These are phyloP conservation scores for Mucor saturninus DNA, from an alignment of 371 early-diverging fungal species.

Conservation along the genomic window DNA sequence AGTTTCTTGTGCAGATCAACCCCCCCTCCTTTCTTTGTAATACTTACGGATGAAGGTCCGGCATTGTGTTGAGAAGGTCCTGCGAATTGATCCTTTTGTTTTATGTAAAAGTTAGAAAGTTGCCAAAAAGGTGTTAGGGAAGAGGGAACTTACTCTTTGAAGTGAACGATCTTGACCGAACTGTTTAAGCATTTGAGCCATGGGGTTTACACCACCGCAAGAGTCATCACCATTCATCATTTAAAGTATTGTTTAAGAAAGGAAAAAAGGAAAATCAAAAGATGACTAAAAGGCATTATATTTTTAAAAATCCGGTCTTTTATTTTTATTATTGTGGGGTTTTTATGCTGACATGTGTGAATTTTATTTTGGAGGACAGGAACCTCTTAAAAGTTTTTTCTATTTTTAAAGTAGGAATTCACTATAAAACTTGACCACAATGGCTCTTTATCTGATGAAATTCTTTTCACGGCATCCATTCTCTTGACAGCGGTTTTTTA, in stretches of 20 bases:
- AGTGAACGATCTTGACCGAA: slow-evolving; percentile 57
- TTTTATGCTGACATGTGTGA: too few relatives aligned
- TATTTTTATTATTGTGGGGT: too few relatives aligned
- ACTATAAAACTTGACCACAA: too few relatives aligned
- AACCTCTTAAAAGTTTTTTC: too few relatives aligned
- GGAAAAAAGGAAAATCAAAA: background rate
- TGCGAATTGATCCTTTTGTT: slow-evolving; percentile 43
- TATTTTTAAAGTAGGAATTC: too few relatives aligned
- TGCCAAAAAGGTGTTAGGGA: background rate
- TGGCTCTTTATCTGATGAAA: too few relatives aligned
- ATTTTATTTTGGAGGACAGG: too few relatives aligned
- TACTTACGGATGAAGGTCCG: slow-evolving; percentile 43
- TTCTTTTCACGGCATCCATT: too few relatives aligned
- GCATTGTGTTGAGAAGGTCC: slow-evolving; percentile 36
- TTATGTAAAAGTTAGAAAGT: background rate
- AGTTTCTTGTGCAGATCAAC: background rate
- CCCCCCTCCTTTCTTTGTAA: background rate
- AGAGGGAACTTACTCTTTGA: slow-evolving; percentile 45
- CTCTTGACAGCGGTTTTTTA: too few relatives aligned
- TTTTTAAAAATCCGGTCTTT: too few relatives aligned
- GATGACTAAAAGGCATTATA: background rate
- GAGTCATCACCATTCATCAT: slow-evolving; percentile 60
- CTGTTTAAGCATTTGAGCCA: slow-evolving; percentile 64
- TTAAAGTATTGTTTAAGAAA: background rate
- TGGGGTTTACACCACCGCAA: slow-evolving; percentile 60